These are phyloP conservation scores for Colletotrichum sp. DNA, from an alignment of 2,329 filamentous ascomycete species.

Conservation along the genomic window DNA sequence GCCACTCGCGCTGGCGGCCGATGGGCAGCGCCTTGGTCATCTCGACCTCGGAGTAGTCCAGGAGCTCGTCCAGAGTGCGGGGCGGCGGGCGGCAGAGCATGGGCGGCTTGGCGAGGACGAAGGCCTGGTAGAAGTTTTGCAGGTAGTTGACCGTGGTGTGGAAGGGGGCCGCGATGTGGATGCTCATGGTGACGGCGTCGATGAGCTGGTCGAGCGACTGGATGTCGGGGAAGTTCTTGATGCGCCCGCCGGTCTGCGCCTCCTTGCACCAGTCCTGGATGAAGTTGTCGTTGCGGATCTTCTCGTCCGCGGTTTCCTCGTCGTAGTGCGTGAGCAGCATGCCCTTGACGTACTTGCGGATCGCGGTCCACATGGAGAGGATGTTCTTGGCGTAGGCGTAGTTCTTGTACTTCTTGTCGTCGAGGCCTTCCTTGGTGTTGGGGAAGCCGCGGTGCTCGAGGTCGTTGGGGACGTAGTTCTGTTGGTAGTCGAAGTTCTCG, in stretches of 20 bases:
- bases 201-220: slow-evolving; percentile 42
- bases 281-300: slow-evolving; percentile 27
- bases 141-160: slow-evolving; percentile 57
- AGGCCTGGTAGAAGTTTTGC: slow-evolving; percentile 53
- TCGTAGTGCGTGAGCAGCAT: slow-evolving; percentile 40
- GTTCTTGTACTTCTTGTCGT: slow-evolving; percentile 45
- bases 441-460: slow-evolving; percentile 47
- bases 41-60: slow-evolving; percentile 32
- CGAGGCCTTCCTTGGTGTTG: slow-evolving; percentile 30
- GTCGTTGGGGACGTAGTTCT: slow-evolving; percentile 49
- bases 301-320: slow-evolving; percentile 31
- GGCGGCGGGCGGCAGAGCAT: slow-evolving; percentile 39
- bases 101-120: slow-evolving; percentile 49
- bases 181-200: slow-evolving; percentile 55
- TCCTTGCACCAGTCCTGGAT: slow-evolving; percentile 45
- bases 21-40: slow-evolving; percentile 46
- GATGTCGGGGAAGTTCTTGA: slow-evolving; percentile 47
- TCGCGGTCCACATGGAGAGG: slow-evolving; percentile 44
- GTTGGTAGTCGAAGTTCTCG: slow-evolving; percentile 47
- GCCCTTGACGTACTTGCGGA: slow-evolving; percentile 44
- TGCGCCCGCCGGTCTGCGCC: slow-evolving; percentile 39
- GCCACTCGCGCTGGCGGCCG: slow-evolving; percentile 44
- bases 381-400: slow-evolving; percentile 54
- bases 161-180: slow-evolving; percentile 54
- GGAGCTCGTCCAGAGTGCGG: slow-evolving; percentile 30